Base-by-base conservation (phyloP, 331 rosid genomes). In the Quercus tomentella region DNA sequence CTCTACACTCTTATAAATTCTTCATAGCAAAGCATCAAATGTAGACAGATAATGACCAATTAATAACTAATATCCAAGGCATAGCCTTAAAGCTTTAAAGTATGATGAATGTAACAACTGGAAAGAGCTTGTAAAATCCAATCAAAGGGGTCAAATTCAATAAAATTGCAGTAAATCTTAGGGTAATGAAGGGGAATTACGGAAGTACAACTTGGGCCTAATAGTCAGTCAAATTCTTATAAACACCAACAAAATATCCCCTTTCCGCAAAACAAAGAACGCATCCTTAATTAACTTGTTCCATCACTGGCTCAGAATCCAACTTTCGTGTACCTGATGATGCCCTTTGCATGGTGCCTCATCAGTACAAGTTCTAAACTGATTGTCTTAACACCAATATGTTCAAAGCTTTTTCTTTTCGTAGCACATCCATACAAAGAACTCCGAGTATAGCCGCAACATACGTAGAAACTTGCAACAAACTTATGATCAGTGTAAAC, bases 181-280 rank as follows among this genome's bases (percentile, higher is more conserved):
- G 37, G 49, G 56, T 26, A 5, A 4, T 18, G 78, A 49, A 78
- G 6, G 45, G 79, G 65, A 80, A 76, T 88, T 88, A 91, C 98
- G 72, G 97, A 92, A 30, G 96, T 75, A 94, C 97, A 76, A 88
- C 91, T 85, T 91, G 97, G 74, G 97, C 89, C 70, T 92, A 97
- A 54, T 90, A 92, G 25, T 94, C 97, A 58, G 51, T 37, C 73
- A 89, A 88, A 80, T 65, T 89, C 4, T 43, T 89, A 58, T 92
- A 94, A 30, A 94, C 79, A 16, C 98, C 98, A 63, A 94, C 84
- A 31, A 31, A 51, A 91, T 61, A 55, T 92, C 97, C 62, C 97
- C 98, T 69, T 92, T 94, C 8, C 97, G 87, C 25, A 94, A 94
- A 1, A 92, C 97, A 55, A 79, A 95, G 84, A 92, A 93, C 8